phyloP scores from a whole-genome alignment of 108 stramenopile species.

The Ochromonas danica region DNA sequence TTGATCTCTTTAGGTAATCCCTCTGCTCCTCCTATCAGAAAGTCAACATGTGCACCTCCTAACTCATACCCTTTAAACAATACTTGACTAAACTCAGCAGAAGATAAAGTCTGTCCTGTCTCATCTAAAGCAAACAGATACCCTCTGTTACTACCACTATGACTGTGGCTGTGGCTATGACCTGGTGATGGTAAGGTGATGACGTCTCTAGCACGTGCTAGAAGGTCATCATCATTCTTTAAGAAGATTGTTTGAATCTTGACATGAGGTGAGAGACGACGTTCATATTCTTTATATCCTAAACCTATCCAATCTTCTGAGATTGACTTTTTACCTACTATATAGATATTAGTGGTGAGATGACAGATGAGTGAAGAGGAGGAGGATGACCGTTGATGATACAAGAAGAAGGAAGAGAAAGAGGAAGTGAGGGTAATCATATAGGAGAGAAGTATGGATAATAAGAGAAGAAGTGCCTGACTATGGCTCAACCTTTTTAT shows the following conservation, averaged over 20 bases:
- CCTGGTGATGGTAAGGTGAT: too few species aligned
- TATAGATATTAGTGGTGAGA: constrained; percentile 2
- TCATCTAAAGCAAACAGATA: background rate
- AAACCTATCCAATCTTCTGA: background rate
- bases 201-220: too few species aligned
- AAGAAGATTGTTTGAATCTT: background rate
- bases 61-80: background rate
- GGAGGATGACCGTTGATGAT: too few species aligned
- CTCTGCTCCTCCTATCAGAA: background rate
- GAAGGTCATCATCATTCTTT: background rate
- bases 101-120: background rate
- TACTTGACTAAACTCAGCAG: background rate
- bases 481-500: too few species aligned
- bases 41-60: constrained; percentile 5
- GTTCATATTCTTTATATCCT: background rate
- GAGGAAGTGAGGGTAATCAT: too few species aligned
- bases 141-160: background rate
- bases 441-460: too few species aligned
- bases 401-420: too few species aligned
- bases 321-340: background rate
- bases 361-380: too few species aligned
- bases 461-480: too few species aligned
- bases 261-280: background rate
- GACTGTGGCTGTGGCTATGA: too few species aligned
- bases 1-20: constrained; percentile 11